phyloP scores from a whole-genome alignment of 179 eudicot species.

The Drosera spatulata region DNA sequence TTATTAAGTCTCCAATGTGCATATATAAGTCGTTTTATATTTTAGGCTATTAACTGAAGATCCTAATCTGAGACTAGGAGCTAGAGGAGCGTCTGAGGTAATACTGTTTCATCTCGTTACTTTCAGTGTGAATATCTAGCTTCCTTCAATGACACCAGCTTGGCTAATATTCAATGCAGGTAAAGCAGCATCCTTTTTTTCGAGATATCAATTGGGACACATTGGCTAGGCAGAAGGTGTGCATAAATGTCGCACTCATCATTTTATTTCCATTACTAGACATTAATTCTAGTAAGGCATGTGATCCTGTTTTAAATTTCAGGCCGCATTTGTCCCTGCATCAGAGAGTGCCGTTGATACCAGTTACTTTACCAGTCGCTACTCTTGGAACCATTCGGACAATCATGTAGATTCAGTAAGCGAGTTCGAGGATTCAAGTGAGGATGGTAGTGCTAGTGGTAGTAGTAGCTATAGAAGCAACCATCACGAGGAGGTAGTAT shows the following conservation, averaged over 20 bases:
- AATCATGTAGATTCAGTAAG: conserved; percentile 60
- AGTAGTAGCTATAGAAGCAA: conserved; percentile 73
- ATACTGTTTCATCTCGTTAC: conserved; percentile 2
- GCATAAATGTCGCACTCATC: background rate
- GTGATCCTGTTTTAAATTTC: conserved; percentile 7
- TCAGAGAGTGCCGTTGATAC: conserved; percentile 87
- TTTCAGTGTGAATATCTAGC: background rate
- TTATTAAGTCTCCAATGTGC: no score
- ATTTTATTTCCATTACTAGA: background rate
- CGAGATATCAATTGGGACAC: conserved; percentile 97
- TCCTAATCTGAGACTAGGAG: conserved; percentile 96
- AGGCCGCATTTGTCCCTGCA: conserved; percentile 98
- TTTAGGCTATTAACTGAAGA: conserved; percentile 85
- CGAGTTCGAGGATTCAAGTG: conserved; percentile 77
- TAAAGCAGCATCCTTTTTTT: conserved; percentile 88
- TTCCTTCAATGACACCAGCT: background rate
- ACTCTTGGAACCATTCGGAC: conserved; percentile 81
- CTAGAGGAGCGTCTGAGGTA: conserved; percentile 94
- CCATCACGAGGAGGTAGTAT: conserved; percentile 80
- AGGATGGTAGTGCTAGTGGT: conserved; percentile 67
- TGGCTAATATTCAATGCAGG: conserved; percentile 33
- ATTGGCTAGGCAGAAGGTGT: conserved; percentile 93
- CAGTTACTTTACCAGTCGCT: conserved; percentile 88
- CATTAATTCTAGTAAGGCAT: conserved; percentile 2
- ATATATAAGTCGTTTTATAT: background rate